Base-by-base conservation (phyloP, 2,329 filamentous ascomycete genomes). In the Fusarium floridanum region DNA sequence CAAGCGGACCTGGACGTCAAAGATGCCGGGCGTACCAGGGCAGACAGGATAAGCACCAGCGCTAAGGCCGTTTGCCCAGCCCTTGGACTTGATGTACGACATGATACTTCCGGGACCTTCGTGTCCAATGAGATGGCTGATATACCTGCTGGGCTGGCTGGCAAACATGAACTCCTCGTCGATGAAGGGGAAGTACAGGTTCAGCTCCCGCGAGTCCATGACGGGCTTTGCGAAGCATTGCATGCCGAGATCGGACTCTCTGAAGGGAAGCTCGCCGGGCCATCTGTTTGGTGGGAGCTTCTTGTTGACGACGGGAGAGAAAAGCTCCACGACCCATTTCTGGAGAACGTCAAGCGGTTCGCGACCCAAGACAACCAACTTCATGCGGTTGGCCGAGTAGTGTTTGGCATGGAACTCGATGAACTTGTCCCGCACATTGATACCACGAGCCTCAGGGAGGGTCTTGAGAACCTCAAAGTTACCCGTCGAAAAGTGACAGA, bases 301-400 rank as follows among this genome's bases (percentile, higher is more conserved):
- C 84, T 98, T 96, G 85, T 98, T 96, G 67, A 91, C 90, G 20
- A 98, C 91, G 65, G 88, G 90, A 0, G 94, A 92, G 82, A 98
- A 98, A 68, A 97, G 86, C 77, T 98, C 94, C 4, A 91, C 88
- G 1, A 94, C 93, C 95, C 95, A 98, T 64, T 89, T 86, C 82
- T 98, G 93, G 66, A 98, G 86, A 20, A 95, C 90, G 77, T 98
- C 94, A 68, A 98, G 86, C 7, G 91, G 87, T 82, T 98, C 95
- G 61, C 93, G 90, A 1, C 95, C 95, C 24, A 98, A 84, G 6
- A 98, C 91, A 41, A 95, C 95, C 60, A 98, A 86, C 86, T 97
- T 98, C 94, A 98, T 98, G 43, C 92, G 89, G 80, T 98, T 98
- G 68, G 95, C 94, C 2, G 95, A 98, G 83, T 98, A 98, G 80